These are phyloP conservation scores for Botrytis galanthina DNA, from an alignment of 2,329 filamentous ascomycete species.

Conservation along the genomic window DNA sequence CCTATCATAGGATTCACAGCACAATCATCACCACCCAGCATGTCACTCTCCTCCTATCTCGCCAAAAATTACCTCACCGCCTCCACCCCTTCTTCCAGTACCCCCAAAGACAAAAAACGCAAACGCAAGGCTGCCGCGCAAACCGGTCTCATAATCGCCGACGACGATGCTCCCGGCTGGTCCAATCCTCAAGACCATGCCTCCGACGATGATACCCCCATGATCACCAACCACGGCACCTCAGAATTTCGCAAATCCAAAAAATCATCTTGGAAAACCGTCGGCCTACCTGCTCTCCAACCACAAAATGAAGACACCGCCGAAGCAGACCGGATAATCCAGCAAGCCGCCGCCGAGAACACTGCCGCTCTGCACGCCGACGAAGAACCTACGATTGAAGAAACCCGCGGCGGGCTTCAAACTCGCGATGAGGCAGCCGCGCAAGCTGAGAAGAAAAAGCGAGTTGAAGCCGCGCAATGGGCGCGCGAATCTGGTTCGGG, in stretches of 20 bases:
- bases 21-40: slow-evolving; percentile 37
- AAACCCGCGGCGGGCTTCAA: slow-evolving; percentile 84
- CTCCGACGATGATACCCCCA: slow-evolving; percentile 51
- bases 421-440: slow-evolving; percentile 74
- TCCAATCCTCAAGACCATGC: slow-evolving; percentile 44
- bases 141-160: slow-evolving; percentile 59
- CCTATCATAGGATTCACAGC: background rate
- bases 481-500: slow-evolving; percentile 40
- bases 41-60: slow-evolving; percentile 77
- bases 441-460: slow-evolving; percentile 64
- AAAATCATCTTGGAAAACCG: slow-evolving; percentile 75
- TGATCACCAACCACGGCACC: slow-evolving; percentile 47
- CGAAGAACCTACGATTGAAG: slow-evolving; percentile 73
- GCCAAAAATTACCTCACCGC: slow-evolving; percentile 86
- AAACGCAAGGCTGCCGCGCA: slow-evolving; percentile 55
- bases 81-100: slow-evolving; percentile 46
- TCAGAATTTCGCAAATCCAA: slow-evolving; percentile 72
- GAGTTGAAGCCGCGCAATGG: slow-evolving; percentile 58
- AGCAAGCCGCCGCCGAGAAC: slow-evolving; percentile 66
- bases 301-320: slow-evolving; percentile 50
- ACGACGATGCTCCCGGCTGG: slow-evolving; percentile 55
- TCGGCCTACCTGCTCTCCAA: slow-evolving; percentile 49
- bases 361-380: slow-evolving; percentile 51
- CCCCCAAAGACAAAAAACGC: slow-evolving; percentile 61
- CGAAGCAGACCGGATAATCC: slow-evolving; percentile 76